phyloP scores from a whole-genome alignment of 2,329 filamentous ascomycete genomes.

The Phialemoniopsis sp. region DNA sequence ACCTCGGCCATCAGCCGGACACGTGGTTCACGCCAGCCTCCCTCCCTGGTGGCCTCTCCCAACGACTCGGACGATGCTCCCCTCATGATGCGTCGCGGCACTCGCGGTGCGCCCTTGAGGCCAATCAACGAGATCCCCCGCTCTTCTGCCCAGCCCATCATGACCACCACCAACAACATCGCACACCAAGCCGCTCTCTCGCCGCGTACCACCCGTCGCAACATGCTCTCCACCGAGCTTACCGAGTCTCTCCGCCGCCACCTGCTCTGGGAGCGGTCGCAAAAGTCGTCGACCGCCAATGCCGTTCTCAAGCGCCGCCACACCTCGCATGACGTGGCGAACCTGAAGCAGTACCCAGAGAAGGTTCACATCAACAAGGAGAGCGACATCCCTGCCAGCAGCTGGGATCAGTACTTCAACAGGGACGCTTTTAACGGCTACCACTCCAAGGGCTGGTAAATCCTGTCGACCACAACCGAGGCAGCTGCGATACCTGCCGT shows the following conservation, averaged over 20 bases:
- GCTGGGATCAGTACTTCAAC: slow-evolving; percentile 84
- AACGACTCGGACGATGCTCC: slow-evolving; percentile 60
- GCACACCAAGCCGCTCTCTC: slow-evolving; percentile 74
- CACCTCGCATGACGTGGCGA: slow-evolving; percentile 86
- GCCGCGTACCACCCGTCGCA: slow-evolving; percentile 83
- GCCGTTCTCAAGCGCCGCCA: slow-evolving; percentile 86
- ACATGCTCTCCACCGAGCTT: slow-evolving; percentile 93
- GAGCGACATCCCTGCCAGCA: slow-evolving; percentile 62
- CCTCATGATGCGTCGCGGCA: slow-evolving; percentile 60
- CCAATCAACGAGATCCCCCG: slow-evolving; percentile 61
- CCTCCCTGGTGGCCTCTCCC: slow-evolving; percentile 42
- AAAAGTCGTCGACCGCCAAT: slow-evolving; percentile 85
- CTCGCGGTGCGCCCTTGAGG: slow-evolving; percentile 42
- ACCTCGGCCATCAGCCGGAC: slow-evolving; percentile 65
- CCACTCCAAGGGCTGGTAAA: slow-evolving; percentile 80
- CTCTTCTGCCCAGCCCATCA: slow-evolving; percentile 72
- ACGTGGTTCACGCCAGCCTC: slow-evolving; percentile 42
- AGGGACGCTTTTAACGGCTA: slow-evolving; percentile 76
- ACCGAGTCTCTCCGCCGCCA: slow-evolving; percentile 90
- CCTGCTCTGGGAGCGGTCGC: slow-evolving; percentile 90
- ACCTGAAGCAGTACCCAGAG: slow-evolving; percentile 78
- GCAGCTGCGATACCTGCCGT: not conserved
- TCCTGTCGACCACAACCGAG: not conserved
- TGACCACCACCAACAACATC: slow-evolving; percentile 61
- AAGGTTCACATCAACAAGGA: slow-evolving; percentile 55